Evolutionary conservation across 2,329 filamentous ascomycete genomes (phyloP).

Genomic region (Bretziella fagacearum): DNA sequence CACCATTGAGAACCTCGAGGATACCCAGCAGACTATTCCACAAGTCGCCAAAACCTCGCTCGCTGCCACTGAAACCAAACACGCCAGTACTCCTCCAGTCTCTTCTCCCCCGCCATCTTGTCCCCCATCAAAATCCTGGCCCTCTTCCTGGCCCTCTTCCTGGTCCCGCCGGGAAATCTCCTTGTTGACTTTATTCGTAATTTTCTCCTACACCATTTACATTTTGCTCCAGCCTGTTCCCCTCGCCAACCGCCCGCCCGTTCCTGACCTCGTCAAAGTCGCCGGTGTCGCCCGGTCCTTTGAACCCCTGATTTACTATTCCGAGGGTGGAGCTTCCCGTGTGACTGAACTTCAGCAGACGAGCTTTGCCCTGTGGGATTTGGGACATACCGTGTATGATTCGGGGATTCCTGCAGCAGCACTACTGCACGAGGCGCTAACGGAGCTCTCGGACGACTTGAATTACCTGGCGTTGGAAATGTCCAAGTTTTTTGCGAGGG

Average conservation of each 20-base stretch:
- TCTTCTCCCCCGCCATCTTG: background rate
- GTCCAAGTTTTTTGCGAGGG: slow-evolving; percentile 81
- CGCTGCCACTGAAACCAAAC: background rate
- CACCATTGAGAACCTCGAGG: no score
- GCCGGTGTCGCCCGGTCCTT: slow-evolving; percentile 80
- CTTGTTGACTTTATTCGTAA: background rate
- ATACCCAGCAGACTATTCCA: background rate
- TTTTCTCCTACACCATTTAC: background rate
- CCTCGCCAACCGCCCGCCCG: slow-evolving; percentile 30
- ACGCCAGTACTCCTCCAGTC: background rate
- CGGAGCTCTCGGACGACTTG: slow-evolving; percentile 69
- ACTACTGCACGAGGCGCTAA: slow-evolving; percentile 70
- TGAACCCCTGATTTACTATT: slow-evolving; percentile 88
- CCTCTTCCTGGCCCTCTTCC: background rate
- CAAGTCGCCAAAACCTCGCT: background rate
- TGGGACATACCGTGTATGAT: slow-evolving; percentile 67
- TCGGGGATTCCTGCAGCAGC: slow-evolving; percentile 84
- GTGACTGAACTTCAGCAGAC: slow-evolving; percentile 81
- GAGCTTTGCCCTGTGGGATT: slow-evolving; percentile 83
- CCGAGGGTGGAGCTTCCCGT: slow-evolving; percentile 71
- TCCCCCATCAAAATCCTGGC: background rate
- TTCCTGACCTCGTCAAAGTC: slow-evolving; percentile 78
- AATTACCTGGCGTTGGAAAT: slow-evolving; percentile 73
- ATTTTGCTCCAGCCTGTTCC: slow-evolving; percentile 51
- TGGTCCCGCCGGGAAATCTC: background rate